These are phyloP conservation scores for Beauveria sp. DNA, from an alignment of 2,329 filamentous ascomycete species.

Conservation along the genomic window DNA sequence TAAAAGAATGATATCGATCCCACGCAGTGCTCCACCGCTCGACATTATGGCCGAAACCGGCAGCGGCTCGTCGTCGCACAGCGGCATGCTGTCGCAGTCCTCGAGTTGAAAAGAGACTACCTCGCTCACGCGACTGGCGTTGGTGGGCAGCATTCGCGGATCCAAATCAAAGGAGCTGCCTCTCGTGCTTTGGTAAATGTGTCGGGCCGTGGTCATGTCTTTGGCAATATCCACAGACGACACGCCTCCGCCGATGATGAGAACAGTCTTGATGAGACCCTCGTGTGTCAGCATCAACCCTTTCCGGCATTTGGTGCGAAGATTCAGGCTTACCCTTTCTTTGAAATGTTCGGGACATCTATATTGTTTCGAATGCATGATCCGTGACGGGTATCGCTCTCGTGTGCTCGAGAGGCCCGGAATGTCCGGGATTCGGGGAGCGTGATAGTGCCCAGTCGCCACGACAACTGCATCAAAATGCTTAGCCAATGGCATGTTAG, in stretches of 20 bases:
- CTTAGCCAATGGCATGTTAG: not conserved
- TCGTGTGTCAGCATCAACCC: constrained; percentile 31
- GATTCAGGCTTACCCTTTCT: not conserved
- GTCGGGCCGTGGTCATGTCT: constrained; percentile 30
- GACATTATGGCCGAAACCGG: constrained; percentile 44
- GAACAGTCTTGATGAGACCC: constrained; percentile 45
- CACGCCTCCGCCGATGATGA: constrained; percentile 45
- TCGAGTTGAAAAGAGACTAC: constrained; percentile 37
- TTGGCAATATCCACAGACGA: constrained; percentile 35
- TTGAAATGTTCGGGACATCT: not conserved
- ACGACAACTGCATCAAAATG: constrained; percentile 58
- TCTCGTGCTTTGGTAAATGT: constrained; percentile 44
- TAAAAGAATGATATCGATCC: constrained; percentile 37
- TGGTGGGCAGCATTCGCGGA: constrained; percentile 42
- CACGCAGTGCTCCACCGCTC: constrained; percentile 42
- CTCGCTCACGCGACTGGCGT: constrained; percentile 43
- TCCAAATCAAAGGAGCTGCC: constrained; percentile 52
- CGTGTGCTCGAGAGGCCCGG: constrained; percentile 57
- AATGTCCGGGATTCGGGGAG: constrained; percentile 54
- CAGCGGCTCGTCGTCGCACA: constrained; percentile 28
- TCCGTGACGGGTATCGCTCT: constrained; percentile 16
- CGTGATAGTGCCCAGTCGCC: constrained; percentile 59
- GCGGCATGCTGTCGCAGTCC: not conserved
- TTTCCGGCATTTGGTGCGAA: no score
- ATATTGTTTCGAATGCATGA: not conserved